These are phyloP conservation scores for Diplogelasinospora grovesii DNA, from an alignment of 495 filamentous ascomycete species.

Conservation along the genomic window DNA sequence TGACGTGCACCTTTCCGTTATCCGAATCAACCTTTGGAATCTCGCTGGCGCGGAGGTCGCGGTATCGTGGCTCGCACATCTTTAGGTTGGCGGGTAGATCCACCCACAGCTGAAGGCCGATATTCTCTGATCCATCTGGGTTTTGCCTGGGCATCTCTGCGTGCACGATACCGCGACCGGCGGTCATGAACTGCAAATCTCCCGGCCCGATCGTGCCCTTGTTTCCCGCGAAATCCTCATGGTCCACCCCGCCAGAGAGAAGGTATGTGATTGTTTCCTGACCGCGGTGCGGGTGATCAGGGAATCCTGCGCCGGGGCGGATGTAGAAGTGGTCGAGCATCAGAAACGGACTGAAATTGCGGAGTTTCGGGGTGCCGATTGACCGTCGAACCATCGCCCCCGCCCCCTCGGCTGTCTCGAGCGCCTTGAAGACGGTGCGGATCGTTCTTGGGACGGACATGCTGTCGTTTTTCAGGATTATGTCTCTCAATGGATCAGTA, in stretches of 20 bases:
- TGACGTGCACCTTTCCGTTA: constrained; percentile 66
- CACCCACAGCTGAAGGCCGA: constrained; percentile 93
- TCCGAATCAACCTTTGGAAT: constrained; percentile 67
- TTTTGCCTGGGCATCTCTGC: constrained; percentile 92
- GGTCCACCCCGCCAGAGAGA: constrained; percentile 75
- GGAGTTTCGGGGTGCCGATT: constrained; percentile 75
- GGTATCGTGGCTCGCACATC: constrained; percentile 82
- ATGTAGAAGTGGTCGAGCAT: constrained; percentile 96
- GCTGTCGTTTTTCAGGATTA: too few relatives aligned
- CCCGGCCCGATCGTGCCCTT: constrained; percentile 76
- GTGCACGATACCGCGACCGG: constrained; percentile 87
- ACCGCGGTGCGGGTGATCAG: constrained; percentile 37
- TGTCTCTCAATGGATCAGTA: too few relatives aligned
- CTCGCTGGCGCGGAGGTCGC: constrained; percentile 70
- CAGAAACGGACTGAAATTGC: constrained; percentile 88
- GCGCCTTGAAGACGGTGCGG: constrained; percentile 71
- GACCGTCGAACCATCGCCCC: constrained; percentile 83
- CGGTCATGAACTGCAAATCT: constrained; percentile 97
- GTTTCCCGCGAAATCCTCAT: constrained; percentile 93
- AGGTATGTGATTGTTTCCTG: constrained; percentile 89
- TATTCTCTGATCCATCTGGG: constrained; percentile 65
- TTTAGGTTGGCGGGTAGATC: constrained; percentile 80
- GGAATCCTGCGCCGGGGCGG: constrained; percentile 62
- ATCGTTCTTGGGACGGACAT: constrained; percentile 72
- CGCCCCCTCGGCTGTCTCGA: constrained; percentile 83